Evolutionary conservation across 1,284 basidiomycete genomes (phyloP), one percentile per base, ranked within the genome.

Genomic region (Rhodotorula sp.): DNA sequence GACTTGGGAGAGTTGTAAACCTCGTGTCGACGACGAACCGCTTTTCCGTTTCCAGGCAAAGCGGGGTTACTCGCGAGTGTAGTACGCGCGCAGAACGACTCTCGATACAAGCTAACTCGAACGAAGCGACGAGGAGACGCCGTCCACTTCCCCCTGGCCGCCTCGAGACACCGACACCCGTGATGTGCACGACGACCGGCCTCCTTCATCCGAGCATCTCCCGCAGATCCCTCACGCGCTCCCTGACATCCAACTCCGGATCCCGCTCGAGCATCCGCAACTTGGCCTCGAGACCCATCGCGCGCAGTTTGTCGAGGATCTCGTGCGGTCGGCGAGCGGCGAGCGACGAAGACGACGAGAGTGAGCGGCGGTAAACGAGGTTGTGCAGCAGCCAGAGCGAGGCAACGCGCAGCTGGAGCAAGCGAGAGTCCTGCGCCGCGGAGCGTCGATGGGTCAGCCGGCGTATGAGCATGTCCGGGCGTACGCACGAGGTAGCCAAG

Each of bases 351-450:
- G 30, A 13, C 22, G 30, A 55, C 32, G 58, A 51, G 15, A 62
- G 9, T 15, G 67, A 54, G 8, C 65, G 36, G 4, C 68, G 67
- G 59, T 71, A 71, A 19, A 69, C 68, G 46, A 76, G 70, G 62
- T 77, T 77, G 67, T 73, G 71, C 39, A 75, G 62, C 5, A 62
- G 62, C 75, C 76, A 76, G 13, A 77, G 71, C 1, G 74, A 53
- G 5, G 72, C 76, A 17, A 68, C 66, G 2, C 76, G 75, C 11
- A 75, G 44, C 15, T 70, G 54, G 27, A 71, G 17, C 24, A 27
- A 19, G 30, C 51, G 49, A 13, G 60, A 57, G 32, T 70, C 54
- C 68, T 72, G 64, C 20, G 22, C n/a, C n/a, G n/a, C n/a, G 2
- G 10, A 22, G 19, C 10, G 17, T 24, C 6, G 19, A 32, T 2